These are phyloP conservation scores for Phytophthora vignae DNA, from an alignment of 352 stramenopile species.

Conservation along the genomic window DNA sequence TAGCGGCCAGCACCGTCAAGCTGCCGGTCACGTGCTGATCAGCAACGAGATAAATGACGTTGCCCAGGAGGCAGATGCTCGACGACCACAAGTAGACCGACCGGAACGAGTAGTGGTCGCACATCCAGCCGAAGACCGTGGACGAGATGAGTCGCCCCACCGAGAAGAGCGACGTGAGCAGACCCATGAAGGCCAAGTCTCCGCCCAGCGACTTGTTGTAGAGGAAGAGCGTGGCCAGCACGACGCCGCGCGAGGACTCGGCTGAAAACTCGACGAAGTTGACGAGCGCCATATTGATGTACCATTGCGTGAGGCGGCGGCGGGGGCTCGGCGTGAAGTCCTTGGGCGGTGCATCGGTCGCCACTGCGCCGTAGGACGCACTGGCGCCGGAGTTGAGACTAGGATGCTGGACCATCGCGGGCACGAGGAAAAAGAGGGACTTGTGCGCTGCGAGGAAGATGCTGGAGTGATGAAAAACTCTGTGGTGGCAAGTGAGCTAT, in stretches of 20 bases:
- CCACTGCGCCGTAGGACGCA: slow-evolving; percentile 44
- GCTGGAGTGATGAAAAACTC: slow-evolving; percentile 21
- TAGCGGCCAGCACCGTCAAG: slow-evolving; percentile 56
- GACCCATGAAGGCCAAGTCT: slow-evolving; percentile 78
- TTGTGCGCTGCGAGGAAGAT: slow-evolving; percentile 17
- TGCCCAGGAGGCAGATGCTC: slow-evolving; percentile 71
- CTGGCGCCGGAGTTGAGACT: slow-evolving; percentile 22
- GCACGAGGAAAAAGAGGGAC: neutral
- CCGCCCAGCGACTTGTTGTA: slow-evolving; percentile 86
- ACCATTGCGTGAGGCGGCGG: slow-evolving; percentile 62
- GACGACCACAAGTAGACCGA: slow-evolving; percentile 86
- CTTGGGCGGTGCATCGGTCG: slow-evolving; percentile 32
- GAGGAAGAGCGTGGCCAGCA: slow-evolving; percentile 85
- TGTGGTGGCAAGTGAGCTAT: no score
- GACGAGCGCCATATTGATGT: slow-evolving; percentile 83
- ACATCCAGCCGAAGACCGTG: slow-evolving; percentile 86
- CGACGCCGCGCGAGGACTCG: slow-evolving; percentile 78
- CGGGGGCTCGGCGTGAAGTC: slow-evolving; percentile 54
- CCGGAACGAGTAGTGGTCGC: slow-evolving; percentile 83
- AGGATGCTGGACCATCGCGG: slow-evolving; percentile 32
- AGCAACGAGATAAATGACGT: slow-evolving; percentile 80
- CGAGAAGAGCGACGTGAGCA: slow-evolving; percentile 85
- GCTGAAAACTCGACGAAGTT: slow-evolving; percentile 89
- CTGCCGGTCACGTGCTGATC: slow-evolving; percentile 68
- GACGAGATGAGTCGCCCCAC: slow-evolving; percentile 85